Percentiles rank a stretch among this genome's conserved stretches.
Evolutionary conservation across 331 rosid species (phyloP).

Genomic region (Quercus lobata): DNA sequence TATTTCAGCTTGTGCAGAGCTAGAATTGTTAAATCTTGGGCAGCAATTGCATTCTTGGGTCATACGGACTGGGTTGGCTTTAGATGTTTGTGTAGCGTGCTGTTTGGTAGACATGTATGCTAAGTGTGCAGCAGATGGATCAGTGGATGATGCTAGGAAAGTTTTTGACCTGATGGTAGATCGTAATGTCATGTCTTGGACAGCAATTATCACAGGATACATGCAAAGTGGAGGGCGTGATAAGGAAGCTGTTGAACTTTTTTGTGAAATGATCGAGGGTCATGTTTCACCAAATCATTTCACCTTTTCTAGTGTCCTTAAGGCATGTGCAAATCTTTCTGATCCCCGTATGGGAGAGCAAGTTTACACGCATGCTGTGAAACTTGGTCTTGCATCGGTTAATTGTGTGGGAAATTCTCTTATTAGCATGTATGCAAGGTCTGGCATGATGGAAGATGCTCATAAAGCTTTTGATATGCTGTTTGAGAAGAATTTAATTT

Average conservation of each 20-base stretch:
- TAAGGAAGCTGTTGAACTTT: constrained; percentile 29
- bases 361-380: constrained; percentile 32
- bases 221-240: constrained; percentile 26
- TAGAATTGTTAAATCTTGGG: constrained; percentile 24
- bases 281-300: constrained; percentile 38
- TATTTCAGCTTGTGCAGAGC: constrained; percentile 25
- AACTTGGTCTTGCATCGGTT: constrained; percentile 26
- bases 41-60: constrained; percentile 44
- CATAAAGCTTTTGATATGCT: constrained; percentile 29
- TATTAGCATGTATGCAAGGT: constrained; percentile 38
- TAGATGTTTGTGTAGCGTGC: constrained; percentile 42
- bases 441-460: constrained; percentile 43
- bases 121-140: constrained; percentile 29
- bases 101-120: constrained; percentile 50
- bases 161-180: constrained; percentile 28
- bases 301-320: constrained; percentile 33
- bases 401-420: constrained; percentile 45
- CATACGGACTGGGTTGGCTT: constrained; percentile 34
- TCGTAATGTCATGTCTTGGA: constrained; percentile 51
- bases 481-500: constrained; percentile 36
- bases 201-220: constrained; percentile 33
- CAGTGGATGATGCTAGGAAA: constrained; percentile 23
- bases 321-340: constrained; percentile 40
- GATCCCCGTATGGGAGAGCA: constrained; percentile 25
- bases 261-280: constrained; percentile 31